These are phyloP conservation scores for Russula abietina DNA, from an alignment of 768 basidiomycete species.

Conservation along the genomic window DNA sequence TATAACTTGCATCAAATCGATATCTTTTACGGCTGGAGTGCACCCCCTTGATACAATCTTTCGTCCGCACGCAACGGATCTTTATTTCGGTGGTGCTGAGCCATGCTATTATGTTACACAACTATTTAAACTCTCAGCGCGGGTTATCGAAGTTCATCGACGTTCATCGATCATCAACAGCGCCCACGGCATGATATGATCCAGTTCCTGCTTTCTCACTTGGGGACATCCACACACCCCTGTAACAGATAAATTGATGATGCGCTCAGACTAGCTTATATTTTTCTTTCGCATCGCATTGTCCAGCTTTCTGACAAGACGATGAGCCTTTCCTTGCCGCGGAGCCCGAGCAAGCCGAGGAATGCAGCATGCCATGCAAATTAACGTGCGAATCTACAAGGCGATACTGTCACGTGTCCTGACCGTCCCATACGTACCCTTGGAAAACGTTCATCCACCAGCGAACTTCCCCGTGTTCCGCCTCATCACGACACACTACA, in stretches of 20 bases:
- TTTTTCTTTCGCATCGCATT: neutral
- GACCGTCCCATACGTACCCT: slow-evolving; percentile 72
- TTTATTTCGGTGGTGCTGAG: neutral
- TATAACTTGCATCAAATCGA: no score
- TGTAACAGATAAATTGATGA: neutral
- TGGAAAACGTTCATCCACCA: slow-evolving; percentile 69
- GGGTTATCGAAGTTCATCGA: neutral
- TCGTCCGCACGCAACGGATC: no score
- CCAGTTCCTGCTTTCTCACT: neutral
- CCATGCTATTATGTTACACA: neutral
- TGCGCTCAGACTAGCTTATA: neutral
- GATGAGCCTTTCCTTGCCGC: neutral
- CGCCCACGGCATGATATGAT: neutral
- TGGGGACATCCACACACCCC: neutral
- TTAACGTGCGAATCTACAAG: neutral
- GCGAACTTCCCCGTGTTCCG: slow-evolving; percentile 53
- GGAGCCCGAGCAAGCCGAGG: neutral
- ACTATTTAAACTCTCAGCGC: neutral
- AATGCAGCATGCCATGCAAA: neutral
- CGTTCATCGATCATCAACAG: slow-evolving; percentile 2
- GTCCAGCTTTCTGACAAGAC: neutral
- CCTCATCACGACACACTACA: slow-evolving; percentile 73
- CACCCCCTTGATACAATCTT: neutral
- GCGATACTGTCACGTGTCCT: slow-evolving; percentile 28
- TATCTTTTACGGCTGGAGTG: no score